A percentile compares a stretch with the other conserved stretches of the same genome.
These are phyloP conservation scores for Microbotryum intermedium DNA, from an alignment of 1,284 basidiomycete genomes.

Conservation along the genomic window DNA sequence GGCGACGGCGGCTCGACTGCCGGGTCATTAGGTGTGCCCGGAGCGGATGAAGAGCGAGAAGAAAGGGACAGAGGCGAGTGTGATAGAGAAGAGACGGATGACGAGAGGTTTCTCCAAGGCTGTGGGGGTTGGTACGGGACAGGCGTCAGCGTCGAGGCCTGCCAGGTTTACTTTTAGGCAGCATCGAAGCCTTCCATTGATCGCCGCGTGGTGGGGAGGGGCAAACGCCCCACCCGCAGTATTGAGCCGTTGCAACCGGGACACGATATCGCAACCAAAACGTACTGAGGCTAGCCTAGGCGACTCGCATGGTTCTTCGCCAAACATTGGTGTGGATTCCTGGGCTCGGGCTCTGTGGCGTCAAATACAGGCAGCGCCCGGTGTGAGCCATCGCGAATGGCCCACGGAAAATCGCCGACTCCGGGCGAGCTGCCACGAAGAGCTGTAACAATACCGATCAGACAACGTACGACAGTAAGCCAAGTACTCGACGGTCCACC, in stretches of 20 bases:
- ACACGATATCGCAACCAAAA: too few relatives aligned
- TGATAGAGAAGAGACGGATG: not conserved
- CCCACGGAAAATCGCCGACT: not conserved
- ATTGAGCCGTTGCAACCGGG: too few relatives aligned
- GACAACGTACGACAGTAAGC: too few relatives aligned
- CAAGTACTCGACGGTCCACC: too few relatives aligned
- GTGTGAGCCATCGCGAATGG: not conserved
- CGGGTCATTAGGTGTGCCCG: not conserved
- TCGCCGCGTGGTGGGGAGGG: not conserved
- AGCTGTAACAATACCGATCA: too few relatives aligned
- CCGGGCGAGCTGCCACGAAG: too few relatives aligned
- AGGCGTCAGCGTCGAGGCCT: too few relatives aligned
- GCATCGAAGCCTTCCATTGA: too few relatives aligned
- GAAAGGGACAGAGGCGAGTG: conserved; percentile 15
- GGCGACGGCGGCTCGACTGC: not conserved
- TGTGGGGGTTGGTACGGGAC: not conserved
- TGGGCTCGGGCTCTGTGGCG: not conserved
- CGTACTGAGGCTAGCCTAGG: conserved; percentile 20
- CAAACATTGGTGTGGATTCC: conserved; percentile 7
- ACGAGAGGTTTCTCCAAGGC: conserved; percentile 6
- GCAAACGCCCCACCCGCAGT: not conserved
- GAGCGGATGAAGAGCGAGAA: not conserved
- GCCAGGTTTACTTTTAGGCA: too few relatives aligned
- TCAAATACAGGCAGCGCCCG: not conserved
- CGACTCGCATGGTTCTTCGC: conserved; percentile 13